phyloP scores from a whole-genome alignment of 495 filamentous ascomycete species.

The Sordaria brevicollis region DNA sequence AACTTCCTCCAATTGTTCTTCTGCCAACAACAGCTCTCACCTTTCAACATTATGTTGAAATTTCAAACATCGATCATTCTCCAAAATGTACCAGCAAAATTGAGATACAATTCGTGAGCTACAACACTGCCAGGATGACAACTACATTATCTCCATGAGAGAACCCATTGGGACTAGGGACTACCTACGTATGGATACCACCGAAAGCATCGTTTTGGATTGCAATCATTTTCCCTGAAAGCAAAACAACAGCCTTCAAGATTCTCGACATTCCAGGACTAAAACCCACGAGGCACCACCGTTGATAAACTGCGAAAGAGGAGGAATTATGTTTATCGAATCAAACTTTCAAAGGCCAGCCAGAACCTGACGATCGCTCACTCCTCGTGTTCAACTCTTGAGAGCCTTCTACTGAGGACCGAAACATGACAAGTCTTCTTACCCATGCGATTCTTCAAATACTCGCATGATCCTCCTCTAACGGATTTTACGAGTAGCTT shows the following conservation, averaged over 20 bases:
- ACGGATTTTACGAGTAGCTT: background rate
- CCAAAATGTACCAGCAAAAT: background rate
- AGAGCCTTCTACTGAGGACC: background rate
- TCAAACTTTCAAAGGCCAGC: background rate
- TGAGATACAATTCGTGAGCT: background rate
- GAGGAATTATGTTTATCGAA: background rate
- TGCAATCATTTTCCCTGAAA: background rate
- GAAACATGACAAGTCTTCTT: background rate
- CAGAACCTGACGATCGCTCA: background rate
- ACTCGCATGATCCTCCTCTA: background rate
- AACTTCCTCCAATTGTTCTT: background rate
- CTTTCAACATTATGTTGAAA: background rate
- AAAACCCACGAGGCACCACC: background rate
- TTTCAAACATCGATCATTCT: background rate
- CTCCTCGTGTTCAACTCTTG: too few species aligned
- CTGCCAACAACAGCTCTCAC: background rate
- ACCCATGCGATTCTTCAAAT: background rate
- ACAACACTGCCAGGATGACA: background rate
- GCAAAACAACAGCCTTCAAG: background rate
- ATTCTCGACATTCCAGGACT: background rate
- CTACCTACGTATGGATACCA: background rate
- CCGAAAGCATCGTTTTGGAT: background rate
- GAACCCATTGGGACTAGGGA: background rate
- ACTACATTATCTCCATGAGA: background rate
- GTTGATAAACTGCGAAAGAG: background rate